Evolutionary conservation across 2,329 filamentous ascomycete genomes (phyloP), one percentile per base, ranked within the genome.

Genomic region (Hymenoscyphus occultus): DNA sequence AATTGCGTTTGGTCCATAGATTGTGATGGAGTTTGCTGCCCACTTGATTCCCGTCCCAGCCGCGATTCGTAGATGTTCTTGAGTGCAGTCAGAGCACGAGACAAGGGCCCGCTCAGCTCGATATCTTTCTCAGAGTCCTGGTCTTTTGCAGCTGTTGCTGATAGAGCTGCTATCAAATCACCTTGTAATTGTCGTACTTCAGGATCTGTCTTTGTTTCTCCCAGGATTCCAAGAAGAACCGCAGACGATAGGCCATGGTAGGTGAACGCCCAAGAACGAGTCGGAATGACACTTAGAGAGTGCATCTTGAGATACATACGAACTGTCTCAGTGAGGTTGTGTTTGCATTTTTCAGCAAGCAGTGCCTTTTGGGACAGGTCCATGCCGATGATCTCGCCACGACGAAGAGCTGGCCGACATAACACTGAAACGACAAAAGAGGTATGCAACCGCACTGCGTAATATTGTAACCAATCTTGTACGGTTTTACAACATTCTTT

Each of bases 251-350:
- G 80, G 1, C 86, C 86, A 70, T 89, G 86, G 65, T 89, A 89
- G 0, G 86, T 89, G 67, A 89, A 89, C 0, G 86, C 86, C 86
- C 86, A 89, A 64, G 85, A 88, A 32, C 86, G 80, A 0, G 86
- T 89, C 0, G 86, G 86, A 58, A 89, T 88, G 9, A 87, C 84
- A 1, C 86, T 88, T 39, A 89, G 77, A 68, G 88, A 86, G 74
- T 89, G 86, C 86, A 89, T 89, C 16, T 86, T 84, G 28, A 89
- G 78, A 72, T 89, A 89, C 86, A 89, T 89, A 51, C 85, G 82
- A 12, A 89, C 86, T 13, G 86, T 89, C 72, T 89, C 86, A 5
- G 84, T 84, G 32, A 89, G 77, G 71, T 88, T 88, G 16, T 79
- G 76, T 72, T 87, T 87, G 78, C 86, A 89, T 64, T 82, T 82